Evolutionary conservation across 495 filamentous ascomycete genomes (phyloP), one percentile per base, ranked within the genome.

Genomic region (Hypoxylon crocopeplum): DNA sequence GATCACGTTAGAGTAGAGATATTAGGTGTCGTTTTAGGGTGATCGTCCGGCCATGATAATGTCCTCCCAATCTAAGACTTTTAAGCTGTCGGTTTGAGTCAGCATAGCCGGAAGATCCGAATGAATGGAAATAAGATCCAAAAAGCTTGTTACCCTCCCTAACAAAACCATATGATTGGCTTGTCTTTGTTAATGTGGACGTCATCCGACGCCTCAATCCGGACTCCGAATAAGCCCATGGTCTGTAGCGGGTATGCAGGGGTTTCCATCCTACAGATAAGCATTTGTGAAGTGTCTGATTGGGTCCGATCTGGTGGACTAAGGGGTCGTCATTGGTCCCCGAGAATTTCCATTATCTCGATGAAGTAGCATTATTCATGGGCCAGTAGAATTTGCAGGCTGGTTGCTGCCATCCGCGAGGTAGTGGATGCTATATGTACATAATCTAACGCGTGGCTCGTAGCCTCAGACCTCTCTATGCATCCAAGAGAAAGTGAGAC

Each of bases 391-490:
- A 54, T 60, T 36, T 54, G 41, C 22, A 29, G 42, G 29, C 19
- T 25, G 20, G 40, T 37, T 15, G 22, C 44, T 37, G 25, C 37
- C 39, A 11, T 5, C 13, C 36, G 34, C 21, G 37, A 25, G 21
- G 24, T 11, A 21, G 20, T 7, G 13, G 27, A 50, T 45, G 39
- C 25, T 48, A 53, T 53, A 62, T 46, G 19, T 49, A 55, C 25
- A 32, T 37, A 50, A 60, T 55, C 15, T 50, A 38, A 30, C 39
- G 17, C 30, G 30, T 45, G 16, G 45, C 40, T 36, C 30, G 45
- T 41, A 44, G 51, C 51, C 46, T 46, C 24, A 59, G 40, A 37
- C 30, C 21, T 61, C 30, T 50, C 30, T 45, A n/a, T 27, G n/a
- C 33, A 41, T 19, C 41, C 15, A 8, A 10, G 34, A 45, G 20